Evolutionary conservation across 2,329 filamentous ascomycete species (phyloP), one percentile per base, ranked within the genome.

Genomic region (Fusarium buharicum): DNA sequence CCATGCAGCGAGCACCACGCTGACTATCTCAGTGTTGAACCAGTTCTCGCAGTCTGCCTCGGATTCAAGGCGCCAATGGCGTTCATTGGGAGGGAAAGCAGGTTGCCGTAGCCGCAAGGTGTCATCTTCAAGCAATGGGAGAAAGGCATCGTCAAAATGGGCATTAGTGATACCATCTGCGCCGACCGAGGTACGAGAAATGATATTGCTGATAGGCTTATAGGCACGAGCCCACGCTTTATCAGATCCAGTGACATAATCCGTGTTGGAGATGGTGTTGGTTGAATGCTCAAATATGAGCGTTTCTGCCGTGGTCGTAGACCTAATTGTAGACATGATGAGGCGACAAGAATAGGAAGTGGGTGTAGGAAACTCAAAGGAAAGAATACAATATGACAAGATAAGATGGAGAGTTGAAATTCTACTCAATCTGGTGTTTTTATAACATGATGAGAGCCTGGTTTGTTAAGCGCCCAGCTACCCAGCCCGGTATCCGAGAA

Each of bases 1-100:
- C 36, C 36, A 50, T 4, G 37, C 47, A 17, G 47, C 20, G 18
- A 50, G 47, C 3, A 31, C 24, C 9, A 50, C 47, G n/a, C 22
- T 41, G 12, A 14, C 20, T n/a, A 50, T 40, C 20, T 50, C 47
- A 6, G 27, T 50, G 16, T 43, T 50, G 27, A 50, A 50, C 37
- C 37, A 50, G 4, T 50, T 50, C 27, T 50, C 47, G 17, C 37
- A 34, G n/a, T 43, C 36, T 7, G 37, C 47, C 13, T 50, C 47
- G 3, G 18, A 10, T 18, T 43, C 47, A 33, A 50, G 24, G 10
- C 47, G 10, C 47, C 37, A 50, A 7, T 50, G 30, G 3, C 27
- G 39, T 5, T 33, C 13, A n/a, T 50, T 50, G 11, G 39, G 22
- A 11, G 13, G 22, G 6, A 43, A 5, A 14, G 39, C 39, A 4